Base-by-base conservation (phyloP, 106 monocot species). In the Platanthera zijinensis region DNA sequence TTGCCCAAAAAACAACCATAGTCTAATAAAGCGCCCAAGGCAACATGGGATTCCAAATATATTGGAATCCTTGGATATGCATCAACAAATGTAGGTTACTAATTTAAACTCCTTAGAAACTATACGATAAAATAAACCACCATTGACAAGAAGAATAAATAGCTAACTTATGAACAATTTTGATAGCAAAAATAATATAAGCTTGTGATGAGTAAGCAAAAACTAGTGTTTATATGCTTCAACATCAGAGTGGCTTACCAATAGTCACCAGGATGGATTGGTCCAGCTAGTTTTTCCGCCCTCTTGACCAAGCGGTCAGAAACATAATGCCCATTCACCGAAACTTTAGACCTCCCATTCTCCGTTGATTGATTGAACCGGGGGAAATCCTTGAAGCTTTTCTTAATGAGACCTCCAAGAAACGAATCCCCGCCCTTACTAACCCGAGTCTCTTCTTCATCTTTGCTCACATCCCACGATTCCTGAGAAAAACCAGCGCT, bases 271-370 rank as follows among this genome's bases (percentile, higher is more conserved):
- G 94, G 84, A 87, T 88, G 82, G 69, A 99, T 90, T 14, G 85
- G 82, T 28, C 99, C 99, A 63, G 99, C 92, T 74, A 77, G 82
- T 67, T 94, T 94, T 79, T 99, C 99, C 54, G 92, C 99, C 88
- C 88, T 99, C 84, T 88, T 99, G 51, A 94, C 75, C 22, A 86
- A 69, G 45, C 90, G 88, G 71, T 94, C 99, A 73, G 99, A 79
- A 51, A 99, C 81, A 73, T 74, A 82, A 80, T 89, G 90, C 10
- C 89, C 90, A 78, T 99, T 99, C n/a, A 99, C 57, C 0, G 78
- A 90, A 80, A 94, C 90, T 78, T 87, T 94, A 22, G 64, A 75
- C 73, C 76, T 92, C 2, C 86, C 83, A 82, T 57, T 83, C 47
- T 89, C 87, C 14, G 12, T 51, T 13, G 84, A 78, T 48, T 87